Percentiles rank a stretch among this genome's conserved stretches.
Evolutionary conservation across 2,329 filamentous ascomycete species (phyloP).

Genomic region (Pseudocercospora musae): DNA sequence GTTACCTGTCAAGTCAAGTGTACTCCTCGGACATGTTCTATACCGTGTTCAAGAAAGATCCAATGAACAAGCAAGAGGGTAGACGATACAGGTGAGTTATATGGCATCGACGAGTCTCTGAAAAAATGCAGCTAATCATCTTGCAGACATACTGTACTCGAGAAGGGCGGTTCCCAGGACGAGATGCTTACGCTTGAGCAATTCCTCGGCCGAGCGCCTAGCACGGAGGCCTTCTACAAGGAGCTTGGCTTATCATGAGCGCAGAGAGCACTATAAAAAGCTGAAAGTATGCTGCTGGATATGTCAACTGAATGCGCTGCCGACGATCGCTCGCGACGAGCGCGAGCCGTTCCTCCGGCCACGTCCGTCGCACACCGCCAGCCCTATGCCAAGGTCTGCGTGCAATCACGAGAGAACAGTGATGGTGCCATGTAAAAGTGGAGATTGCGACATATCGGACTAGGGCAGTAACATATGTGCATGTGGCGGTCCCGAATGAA

Average conservation of each 20-base stretch:
- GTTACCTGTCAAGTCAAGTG: slow-evolving; percentile 65
- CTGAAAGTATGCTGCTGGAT: not conserved
- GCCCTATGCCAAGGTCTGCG: not conserved
- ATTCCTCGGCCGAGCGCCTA: slow-evolving; percentile 74
- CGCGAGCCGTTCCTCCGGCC: not conserved
- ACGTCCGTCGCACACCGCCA: not conserved
- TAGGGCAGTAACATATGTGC: not conserved
- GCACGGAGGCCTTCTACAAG: slow-evolving; percentile 74
- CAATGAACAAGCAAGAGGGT: slow-evolving; percentile 72
- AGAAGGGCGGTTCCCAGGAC: slow-evolving; percentile 73
- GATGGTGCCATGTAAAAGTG: not conserved
- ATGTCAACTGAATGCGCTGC: not conserved
- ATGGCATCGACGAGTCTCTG: not conserved
- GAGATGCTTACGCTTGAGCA: slow-evolving; percentile 78
- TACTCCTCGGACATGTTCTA: slow-evolving; percentile 87
- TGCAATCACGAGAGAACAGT: not conserved
- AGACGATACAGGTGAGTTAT: slow-evolving; percentile 56
- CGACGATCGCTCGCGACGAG: not conserved
- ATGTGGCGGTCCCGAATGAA: not conserved
- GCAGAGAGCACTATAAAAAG: not conserved
- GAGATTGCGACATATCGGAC: not conserved
- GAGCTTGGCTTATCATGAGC: slow-evolving; percentile 59
- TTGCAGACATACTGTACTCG: slow-evolving; percentile 65
- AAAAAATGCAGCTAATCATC: not conserved
- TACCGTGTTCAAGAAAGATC: slow-evolving; percentile 71